These are phyloP conservation scores for Pisolithus microcarpus DNA, from an alignment of 768 basidiomycete genomes.

Conservation along the genomic window DNA sequence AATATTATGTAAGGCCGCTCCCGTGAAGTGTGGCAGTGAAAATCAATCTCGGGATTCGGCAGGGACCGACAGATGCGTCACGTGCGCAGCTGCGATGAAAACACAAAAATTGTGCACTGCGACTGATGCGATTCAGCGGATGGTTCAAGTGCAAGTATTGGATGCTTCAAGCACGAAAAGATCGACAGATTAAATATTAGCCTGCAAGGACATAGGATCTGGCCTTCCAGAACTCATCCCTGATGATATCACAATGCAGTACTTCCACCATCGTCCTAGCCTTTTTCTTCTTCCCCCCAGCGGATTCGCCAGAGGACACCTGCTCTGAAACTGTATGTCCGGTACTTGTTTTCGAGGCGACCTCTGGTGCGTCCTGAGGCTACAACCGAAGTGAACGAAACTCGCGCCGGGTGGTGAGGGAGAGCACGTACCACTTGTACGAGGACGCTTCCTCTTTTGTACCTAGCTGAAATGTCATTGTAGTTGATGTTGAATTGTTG, in stretches of 20 bases:
- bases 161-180: no score
- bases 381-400: constrained; percentile 2
- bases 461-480: constrained; percentile 62
- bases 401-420: background rate
- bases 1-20: background rate
- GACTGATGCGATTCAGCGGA: background rate
- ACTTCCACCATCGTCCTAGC: constrained; percentile 44
- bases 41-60: background rate
- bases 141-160: no score
- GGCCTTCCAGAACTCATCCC: constrained; percentile 70
- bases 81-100: background rate
- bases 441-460: constrained; percentile 79
- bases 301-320: background rate
- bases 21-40: background rate
- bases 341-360: background rate
- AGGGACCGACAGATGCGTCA: background rate
- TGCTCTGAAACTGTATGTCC: background rate
- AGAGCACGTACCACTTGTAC: constrained; percentile 47
- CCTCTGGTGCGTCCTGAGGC: constrained; percentile 1
- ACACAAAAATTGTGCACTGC: no score
- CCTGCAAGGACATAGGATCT: constrained; percentile 47
- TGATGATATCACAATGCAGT: constrained; percentile 79
- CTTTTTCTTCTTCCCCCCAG: constrained; percentile 24
- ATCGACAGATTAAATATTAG: constrained; percentile 11
- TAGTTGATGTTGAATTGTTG: constrained; percentile 83